Evolutionary conservation across 441 rosid genomes (phyloP), one percentile per base, ranked within the genome.

Genomic region (Croton setiger): DNA sequence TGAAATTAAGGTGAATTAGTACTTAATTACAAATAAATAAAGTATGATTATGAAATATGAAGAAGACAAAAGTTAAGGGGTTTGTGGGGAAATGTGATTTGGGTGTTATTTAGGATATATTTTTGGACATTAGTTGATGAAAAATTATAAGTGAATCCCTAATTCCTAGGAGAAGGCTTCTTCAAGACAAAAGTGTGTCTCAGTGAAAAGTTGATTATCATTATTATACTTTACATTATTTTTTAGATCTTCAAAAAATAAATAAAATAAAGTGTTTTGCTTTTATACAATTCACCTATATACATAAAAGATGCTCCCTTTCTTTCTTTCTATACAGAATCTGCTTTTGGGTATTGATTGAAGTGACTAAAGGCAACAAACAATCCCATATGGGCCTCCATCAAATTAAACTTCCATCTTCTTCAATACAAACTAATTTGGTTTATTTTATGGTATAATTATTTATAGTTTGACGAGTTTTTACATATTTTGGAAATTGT

Each of bases 81-180:
- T 51, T 51, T 48, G 52, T 17, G 18, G n/a, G n/a, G 69, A 74
- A 52, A 62, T 53, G 6, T 5, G 2, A 69, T 68, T 62, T 37
- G 54, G n/a, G 44, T 44, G 63, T 47, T 67, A 9, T 39, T 27
- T 39, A 39, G 43, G 7, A 39, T 39, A 39, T 75, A 18, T 49
- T 51, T 51, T 63, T 71, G 70, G 49, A 78, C 68, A 65, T 81
- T 74, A 75, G 74, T 70, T 60, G 76, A 68, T 74, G 62, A 59
- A 21, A 59, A 63, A 61, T 61, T 53, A 13, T 45, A 62, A 65
- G 47, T 9, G 59, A 75, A 75, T 74, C 73, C 78, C 85, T 70
- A 67, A 76, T 73, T 77, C 80, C 82, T 55, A 74, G 82, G 81
- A 76, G 76, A 81, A 80, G 79, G 71, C 86, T 86, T 84, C 73